Evolutionary conservation across 2,329 filamentous ascomycete species (phyloP).

Genomic region (Monosporascus sp.): DNA sequence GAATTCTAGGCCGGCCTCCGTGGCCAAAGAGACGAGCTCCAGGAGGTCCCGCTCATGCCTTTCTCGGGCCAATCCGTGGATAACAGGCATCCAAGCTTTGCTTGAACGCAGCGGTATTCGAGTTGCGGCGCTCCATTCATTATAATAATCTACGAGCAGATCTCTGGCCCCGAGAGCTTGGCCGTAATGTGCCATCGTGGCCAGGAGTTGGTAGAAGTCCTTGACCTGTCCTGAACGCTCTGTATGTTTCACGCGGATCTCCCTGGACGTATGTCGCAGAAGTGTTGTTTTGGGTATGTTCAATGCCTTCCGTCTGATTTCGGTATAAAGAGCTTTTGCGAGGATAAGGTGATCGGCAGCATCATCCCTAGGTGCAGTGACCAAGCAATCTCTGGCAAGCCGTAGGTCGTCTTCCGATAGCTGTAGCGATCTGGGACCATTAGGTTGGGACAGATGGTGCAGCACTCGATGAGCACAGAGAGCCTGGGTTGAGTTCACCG

Average conservation of each 20-base stretch:
- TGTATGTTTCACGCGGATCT: slow-evolving; percentile 2
- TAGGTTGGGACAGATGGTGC: slow-evolving; percentile 48
- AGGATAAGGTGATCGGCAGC: slow-evolving; percentile 43
- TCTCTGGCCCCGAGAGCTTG: slow-evolving; percentile 25
- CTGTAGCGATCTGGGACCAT: slow-evolving; percentile 21
- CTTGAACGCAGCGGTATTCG: slow-evolving; percentile 26
- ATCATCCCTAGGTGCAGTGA: slow-evolving; percentile 37
- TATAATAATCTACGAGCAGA: slow-evolving; percentile 14
- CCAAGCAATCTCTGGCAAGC: slow-evolving; percentile 40
- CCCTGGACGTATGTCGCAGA: slow-evolving; percentile 5
- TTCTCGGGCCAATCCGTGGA: slow-evolving; percentile 59
- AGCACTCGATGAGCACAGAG: slow-evolving; percentile 55
- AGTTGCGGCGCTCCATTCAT: slow-evolving; percentile 3
- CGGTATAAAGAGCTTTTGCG: slow-evolving; percentile 37
- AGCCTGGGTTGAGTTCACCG: slow-evolving; percentile 63
- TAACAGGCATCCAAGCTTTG: slow-evolving; percentile 43
- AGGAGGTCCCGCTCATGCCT: slow-evolving; percentile 53
- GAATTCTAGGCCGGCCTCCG: slow-evolving; percentile 40
- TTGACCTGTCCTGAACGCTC: slow-evolving; percentile 7
- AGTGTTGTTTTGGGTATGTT: slow-evolving; percentile 2
- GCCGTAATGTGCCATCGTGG: slow-evolving; percentile 24
- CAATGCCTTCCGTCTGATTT: slow-evolving; percentile 24
- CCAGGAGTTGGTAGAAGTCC: slow-evolving; percentile 19
- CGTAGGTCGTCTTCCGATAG: slow-evolving; percentile 37
- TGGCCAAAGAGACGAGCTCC: slow-evolving; percentile 47